These are phyloP conservation scores for Ashbya aceris DNA, from an alignment of 1,139 yeast genomes.

Conservation along the genomic window DNA sequence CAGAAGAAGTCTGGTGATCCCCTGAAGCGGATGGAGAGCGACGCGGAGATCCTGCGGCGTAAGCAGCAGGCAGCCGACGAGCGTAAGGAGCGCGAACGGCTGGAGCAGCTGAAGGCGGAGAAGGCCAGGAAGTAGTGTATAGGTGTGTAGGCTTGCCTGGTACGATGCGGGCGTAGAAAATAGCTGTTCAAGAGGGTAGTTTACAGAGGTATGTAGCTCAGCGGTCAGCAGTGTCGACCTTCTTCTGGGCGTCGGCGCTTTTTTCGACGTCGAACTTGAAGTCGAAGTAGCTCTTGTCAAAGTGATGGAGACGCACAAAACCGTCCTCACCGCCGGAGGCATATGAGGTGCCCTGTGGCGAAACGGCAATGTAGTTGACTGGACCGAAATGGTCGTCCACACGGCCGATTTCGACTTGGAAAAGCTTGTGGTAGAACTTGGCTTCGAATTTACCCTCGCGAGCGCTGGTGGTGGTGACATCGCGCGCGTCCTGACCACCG, in stretches of 20 bases:
- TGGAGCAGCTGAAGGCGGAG: slow-evolving; percentile 17
- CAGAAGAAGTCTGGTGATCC: slow-evolving; percentile 78
- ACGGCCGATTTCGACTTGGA: slow-evolving; percentile 93
- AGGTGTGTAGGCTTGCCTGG: too few species aligned
- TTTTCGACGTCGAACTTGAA: slow-evolving; percentile 89
- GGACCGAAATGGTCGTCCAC: slow-evolving; percentile 99
- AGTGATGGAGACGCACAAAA: slow-evolving; percentile 85
- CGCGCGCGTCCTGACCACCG: slow-evolving; percentile 99
- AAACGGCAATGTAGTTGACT: slow-evolving; percentile 83
- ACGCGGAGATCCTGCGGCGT: slow-evolving; percentile 80
- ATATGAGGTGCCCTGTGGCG: slow-evolving; percentile 88
- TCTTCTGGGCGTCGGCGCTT: slow-evolving; percentile 41
- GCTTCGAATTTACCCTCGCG: slow-evolving; percentile 97
- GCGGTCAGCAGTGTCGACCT: not conserved
- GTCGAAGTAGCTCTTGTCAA: slow-evolving; percentile 86
- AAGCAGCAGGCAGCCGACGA: slow-evolving; percentile 81
- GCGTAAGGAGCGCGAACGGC: slow-evolving; percentile 39
- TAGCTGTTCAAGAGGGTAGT: too few species aligned
- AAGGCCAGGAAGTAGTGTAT: slow-evolving; percentile 34
- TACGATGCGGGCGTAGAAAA: too few species aligned
- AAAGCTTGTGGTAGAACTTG: slow-evolving; percentile 88
- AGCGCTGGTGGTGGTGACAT: slow-evolving; percentile 91
- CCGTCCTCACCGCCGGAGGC: slow-evolving; percentile 99
- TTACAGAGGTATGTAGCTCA: too few species aligned
- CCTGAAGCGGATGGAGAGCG: slow-evolving; percentile 69